Conservation (phyloP, 371 early-diverging fungal genomes). For the Astathelohania contejeani region DNA sequence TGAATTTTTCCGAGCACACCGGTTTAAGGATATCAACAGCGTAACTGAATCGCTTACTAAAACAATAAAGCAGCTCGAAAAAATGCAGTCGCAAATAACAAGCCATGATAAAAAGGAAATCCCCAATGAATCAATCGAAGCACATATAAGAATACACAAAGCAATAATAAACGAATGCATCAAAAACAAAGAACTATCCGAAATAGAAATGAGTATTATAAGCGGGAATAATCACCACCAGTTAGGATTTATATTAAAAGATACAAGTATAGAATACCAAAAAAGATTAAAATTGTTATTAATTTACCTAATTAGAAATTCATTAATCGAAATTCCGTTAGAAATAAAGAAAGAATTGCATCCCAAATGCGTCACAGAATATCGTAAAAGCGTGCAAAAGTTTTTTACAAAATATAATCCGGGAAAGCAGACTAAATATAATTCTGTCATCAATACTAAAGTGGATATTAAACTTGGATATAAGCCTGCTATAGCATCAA, state of each 20-base stretch:
- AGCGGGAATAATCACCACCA: constrained; percentile 1
- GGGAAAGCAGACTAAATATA: background rate
- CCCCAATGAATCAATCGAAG: constrained; percentile 24
- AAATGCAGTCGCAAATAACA: constrained; percentile 33
- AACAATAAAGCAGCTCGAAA: constrained; percentile 25
- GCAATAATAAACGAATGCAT: constrained; percentile 33
- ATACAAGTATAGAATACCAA: constrained; percentile 7
- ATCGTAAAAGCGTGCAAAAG: constrained; percentile 19
- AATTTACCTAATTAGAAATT: constrained; percentile 21
- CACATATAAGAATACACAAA: constrained; percentile 39
- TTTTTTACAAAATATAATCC: constrained; percentile 21
- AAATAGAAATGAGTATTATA: constrained; percentile 22
- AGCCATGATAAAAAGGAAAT: constrained; percentile 31
- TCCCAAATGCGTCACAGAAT: constrained; percentile 6
- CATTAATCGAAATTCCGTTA: background rate
- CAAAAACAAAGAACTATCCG: constrained; percentile 28
- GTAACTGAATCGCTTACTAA: constrained; percentile 29
- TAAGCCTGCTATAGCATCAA: constrained; percentile 32
- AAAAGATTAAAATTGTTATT: constrained; percentile 7
- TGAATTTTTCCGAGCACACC: constrained; percentile 37
- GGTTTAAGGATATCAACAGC: constrained; percentile 44
- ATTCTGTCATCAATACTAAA: constrained; percentile 1
- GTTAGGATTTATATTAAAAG: background rate
- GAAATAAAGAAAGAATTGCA: background rate
- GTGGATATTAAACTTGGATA: constrained; percentile 44